Conservation (phyloP, 805 yeast genomes). For the Nakazawaea holstii region DNA sequence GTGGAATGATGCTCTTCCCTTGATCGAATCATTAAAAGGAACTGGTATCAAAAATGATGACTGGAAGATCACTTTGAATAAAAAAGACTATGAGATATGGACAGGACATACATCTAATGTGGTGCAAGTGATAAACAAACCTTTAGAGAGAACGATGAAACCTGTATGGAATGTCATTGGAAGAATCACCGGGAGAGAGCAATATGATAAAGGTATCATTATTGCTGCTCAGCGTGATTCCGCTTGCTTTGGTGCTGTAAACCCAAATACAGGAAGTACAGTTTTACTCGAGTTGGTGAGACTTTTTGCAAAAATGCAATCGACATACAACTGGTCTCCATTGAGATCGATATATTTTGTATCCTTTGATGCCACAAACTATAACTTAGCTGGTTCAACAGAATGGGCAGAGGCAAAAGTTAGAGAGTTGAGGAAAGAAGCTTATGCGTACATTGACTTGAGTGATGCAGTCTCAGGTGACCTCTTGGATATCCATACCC, state of each 20-base stretch:
- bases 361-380: slow-evolving; percentile 79
- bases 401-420: slow-evolving; percentile 61
- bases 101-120: slow-evolving; percentile 27
- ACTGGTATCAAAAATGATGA: slow-evolving; percentile 31
- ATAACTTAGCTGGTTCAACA: slow-evolving; percentile 79
- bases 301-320: slow-evolving; percentile 57
- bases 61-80: slow-evolving; percentile 28
- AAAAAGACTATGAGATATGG: slow-evolving; percentile 32
- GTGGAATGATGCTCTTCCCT: slow-evolving; percentile 55
- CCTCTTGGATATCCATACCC: slow-evolving; percentile 48
- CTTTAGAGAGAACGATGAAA: slow-evolving; percentile 49
- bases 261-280: slow-evolving; percentile 71
- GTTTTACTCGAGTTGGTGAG: slow-evolving; percentile 67
- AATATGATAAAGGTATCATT: slow-evolving; percentile 61
- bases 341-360: slow-evolving; percentile 75
- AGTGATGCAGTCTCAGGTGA: slow-evolving; percentile 56
- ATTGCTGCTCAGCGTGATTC: slow-evolving; percentile 85
- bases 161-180: slow-evolving; percentile 77
- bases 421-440: slow-evolving; percentile 52
- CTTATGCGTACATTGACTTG: slow-evolving; percentile 69
- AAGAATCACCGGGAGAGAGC: slow-evolving; percentile 75
- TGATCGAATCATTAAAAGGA: slow-evolving; percentile 31
- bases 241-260: slow-evolving; percentile 65
- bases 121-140: slow-evolving; percentile 30
- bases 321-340: slow-evolving; percentile 74